Evolutionary conservation across 768 basidiomycete genomes (phyloP), one percentile per base, ranked within the genome.

Genomic region (Neoboletus magnificus): DNA sequence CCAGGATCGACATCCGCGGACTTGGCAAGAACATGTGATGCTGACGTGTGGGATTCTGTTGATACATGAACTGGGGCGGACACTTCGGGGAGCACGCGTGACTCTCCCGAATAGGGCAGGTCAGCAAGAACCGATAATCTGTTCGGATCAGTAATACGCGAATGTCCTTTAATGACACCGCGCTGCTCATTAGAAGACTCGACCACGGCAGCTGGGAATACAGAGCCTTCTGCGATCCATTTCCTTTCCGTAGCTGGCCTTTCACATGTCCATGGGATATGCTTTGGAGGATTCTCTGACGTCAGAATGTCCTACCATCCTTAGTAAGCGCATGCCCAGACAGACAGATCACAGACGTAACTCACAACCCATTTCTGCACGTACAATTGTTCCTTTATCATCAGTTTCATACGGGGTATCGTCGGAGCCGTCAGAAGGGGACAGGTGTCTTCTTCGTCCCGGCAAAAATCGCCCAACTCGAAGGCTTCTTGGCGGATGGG

Each of bases 301-400:
- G 51, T 59, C 23, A 70, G 51, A 16, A 42, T 54, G 23, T 69
- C 56, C 69, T 70, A 44, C 32, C 29, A 54, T 32, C 33, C 23
- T 11, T 35, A 53, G 46, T 65, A 47, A 70, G 51, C 20, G 15
- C 27, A 39, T 22, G 22, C 9, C 23, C 35, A 50, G 23, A 36
- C 35, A 50, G 23, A 36, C 3, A 46, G 18, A 41, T 46, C 11
- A 52, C 2, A 30, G 50, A 36, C 42, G 36, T 42, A 18, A 63
- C 75, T 61, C 55, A 76, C 74, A 48, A 63, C 54, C 74, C 74
- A 76, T 35, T 58, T 63, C 41, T 63, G 61, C 25, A 75, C 65
- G 41, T 68, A 73, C 23, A 75, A 50, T 6, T 57, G 66, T 55
- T 76, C 74, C 58, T 60, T 65, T 32, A 76, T 60, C 66, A 74